These are phyloP conservation scores for Proliferodiscus dingleyae DNA, from an alignment of 2,329 filamentous ascomycete species.

Conservation along the genomic window DNA sequence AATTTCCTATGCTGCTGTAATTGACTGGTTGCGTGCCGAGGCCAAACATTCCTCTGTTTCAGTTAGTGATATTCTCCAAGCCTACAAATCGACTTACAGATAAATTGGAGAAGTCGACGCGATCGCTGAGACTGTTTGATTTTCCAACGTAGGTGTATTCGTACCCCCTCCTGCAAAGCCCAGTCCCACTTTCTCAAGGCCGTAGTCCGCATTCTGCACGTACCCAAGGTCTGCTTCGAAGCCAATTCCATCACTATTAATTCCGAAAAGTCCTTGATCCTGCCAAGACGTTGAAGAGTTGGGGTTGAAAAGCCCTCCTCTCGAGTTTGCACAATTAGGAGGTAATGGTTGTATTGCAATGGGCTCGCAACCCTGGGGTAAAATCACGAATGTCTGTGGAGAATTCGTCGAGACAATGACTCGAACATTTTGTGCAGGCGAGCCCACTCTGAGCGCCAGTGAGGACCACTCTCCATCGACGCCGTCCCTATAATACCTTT, in stretches of 20 bases:
- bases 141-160: constrained; percentile 21
- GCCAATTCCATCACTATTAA: constrained; percentile 35
- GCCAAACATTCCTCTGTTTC: constrained; percentile 35
- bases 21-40: constrained; percentile 37
- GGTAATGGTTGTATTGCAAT: constrained; percentile 31
- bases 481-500: constrained; percentile 44
- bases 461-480: constrained; percentile 68
- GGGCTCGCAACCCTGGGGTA: constrained; percentile 30
- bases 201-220: constrained; percentile 22
- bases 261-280: constrained; percentile 31
- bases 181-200: constrained; percentile 17
- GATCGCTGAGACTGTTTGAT: constrained; percentile 25
- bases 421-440: constrained; percentile 40
- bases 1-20: constrained; percentile 34
- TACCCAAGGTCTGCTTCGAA: constrained; percentile 38
- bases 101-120: constrained; percentile 34
- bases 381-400: constrained; percentile 32
- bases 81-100: constrained; percentile 25
- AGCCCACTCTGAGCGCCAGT: constrained; percentile 53
- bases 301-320: constrained; percentile 55
- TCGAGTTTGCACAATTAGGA: constrained; percentile 35
- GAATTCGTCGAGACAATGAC: constrained; percentile 37
- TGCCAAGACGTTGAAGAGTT: constrained; percentile 52
- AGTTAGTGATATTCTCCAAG: constrained; percentile 3
- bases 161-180: constrained; percentile 12